Percentiles rank a stretch among this genome's conserved stretches.
phyloP scores from a whole-genome alignment of 2,329 filamentous ascomycete species.

The Claviceps pusilla region DNA sequence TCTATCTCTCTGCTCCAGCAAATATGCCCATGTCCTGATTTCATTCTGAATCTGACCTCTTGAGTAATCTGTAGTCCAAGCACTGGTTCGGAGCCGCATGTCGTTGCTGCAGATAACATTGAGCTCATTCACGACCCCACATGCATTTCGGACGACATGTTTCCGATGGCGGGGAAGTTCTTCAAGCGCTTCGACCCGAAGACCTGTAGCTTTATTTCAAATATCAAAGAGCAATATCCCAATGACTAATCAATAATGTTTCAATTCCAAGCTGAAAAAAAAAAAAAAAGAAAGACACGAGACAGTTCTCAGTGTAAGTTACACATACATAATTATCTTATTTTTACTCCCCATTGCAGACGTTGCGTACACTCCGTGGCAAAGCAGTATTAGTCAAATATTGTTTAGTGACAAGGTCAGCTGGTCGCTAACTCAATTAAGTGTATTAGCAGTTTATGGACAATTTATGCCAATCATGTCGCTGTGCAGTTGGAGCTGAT shows the following conservation, averaged over 20 bases:
- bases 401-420: background rate
- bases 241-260: constrained; percentile 44
- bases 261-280: background rate
- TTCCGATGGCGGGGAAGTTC: constrained; percentile 62
- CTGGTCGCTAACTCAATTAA: background rate
- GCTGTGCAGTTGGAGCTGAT: background rate
- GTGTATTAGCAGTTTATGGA: background rate
- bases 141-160: constrained; percentile 40
- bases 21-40: background rate
- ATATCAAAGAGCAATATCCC: constrained; percentile 65
- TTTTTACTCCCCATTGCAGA: background rate
- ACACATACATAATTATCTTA: background rate
- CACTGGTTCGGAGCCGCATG: constrained; percentile 19
- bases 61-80: constrained; percentile 14
- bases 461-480: background rate
- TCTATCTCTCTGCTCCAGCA: background rate
- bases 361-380: background rate
- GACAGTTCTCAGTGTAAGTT: background rate
- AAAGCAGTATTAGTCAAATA: background rate
- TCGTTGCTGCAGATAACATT: constrained; percentile 59
- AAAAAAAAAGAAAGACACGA: background rate
- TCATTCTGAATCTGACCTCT: background rate
- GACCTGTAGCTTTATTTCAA: constrained; percentile 63
- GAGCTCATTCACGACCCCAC: constrained; percentile 35
- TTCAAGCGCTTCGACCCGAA: constrained; percentile 72